Evolutionary conservation across 148 eudicot species (phyloP).

Genomic region (Hydrangea macrophylla): DNA sequence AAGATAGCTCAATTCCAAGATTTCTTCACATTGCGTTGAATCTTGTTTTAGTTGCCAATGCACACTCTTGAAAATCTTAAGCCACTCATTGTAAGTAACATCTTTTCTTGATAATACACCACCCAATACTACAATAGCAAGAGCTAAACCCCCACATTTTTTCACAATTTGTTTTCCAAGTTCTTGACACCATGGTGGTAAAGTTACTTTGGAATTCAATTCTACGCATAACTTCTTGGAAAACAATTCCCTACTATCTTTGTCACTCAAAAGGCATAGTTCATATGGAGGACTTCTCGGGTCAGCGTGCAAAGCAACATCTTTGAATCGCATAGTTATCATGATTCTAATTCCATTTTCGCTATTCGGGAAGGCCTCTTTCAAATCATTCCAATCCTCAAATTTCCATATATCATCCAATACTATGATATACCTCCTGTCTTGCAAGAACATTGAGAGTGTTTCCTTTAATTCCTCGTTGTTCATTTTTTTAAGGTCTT

Average conservation of each 20-base stretch:
- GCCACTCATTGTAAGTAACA: slow-evolving; percentile 12
- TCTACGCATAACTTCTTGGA: slow-evolving; percentile 19
- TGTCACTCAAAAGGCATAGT: slow-evolving; percentile 10
- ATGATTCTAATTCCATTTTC: slow-evolving; percentile 24
- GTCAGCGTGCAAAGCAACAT: slow-evolving; percentile 13
- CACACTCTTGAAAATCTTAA: slow-evolving; percentile 15
- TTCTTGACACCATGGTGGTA: slow-evolving; percentile 5
- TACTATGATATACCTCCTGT: slow-evolving; percentile 25
- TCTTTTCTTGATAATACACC: slow-evolving; percentile 16
- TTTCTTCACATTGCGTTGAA: slow-evolving; percentile 7
- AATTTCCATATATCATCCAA: slow-evolving; percentile 30
- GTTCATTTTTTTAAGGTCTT: background rate
- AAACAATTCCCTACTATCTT: slow-evolving; percentile 24
- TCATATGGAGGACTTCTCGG: slow-evolving; percentile 7
- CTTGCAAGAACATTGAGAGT: slow-evolving; percentile 6
- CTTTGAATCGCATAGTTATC: slow-evolving; percentile 24
- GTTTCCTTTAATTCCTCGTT: slow-evolving; percentile 2
- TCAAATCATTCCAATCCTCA: slow-evolving; percentile 23
- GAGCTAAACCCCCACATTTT: slow-evolving; percentile 28
- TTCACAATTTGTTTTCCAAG: slow-evolving; percentile 18
- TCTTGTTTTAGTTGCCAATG: slow-evolving; percentile 19
- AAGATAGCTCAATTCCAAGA: slow-evolving; percentile 25
- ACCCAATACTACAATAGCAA: slow-evolving; percentile 30
- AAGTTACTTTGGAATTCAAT: background rate
- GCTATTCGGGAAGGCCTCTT: slow-evolving; percentile 22